These are phyloP conservation scores for Echeveria elegans DNA, from an alignment of 164 flowering plant species.

Conservation along the genomic window DNA sequence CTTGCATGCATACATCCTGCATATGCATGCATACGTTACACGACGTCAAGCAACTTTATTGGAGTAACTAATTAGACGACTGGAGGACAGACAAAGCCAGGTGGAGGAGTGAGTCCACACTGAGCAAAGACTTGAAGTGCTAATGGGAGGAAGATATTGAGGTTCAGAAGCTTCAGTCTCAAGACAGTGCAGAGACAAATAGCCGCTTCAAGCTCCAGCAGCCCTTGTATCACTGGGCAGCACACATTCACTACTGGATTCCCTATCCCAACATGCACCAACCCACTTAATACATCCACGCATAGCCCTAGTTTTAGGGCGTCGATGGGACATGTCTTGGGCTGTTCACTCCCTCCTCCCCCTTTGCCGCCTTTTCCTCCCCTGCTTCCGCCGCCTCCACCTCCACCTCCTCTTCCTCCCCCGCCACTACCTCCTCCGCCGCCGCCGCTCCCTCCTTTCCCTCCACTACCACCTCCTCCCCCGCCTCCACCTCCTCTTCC, in stretches of 20 bases:
- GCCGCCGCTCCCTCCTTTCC: background rate
- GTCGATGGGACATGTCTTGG: conserved; percentile 61
- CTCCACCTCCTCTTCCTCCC: background rate
- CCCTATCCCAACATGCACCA: conserved; percentile 75
- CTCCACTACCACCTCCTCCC: background rate
- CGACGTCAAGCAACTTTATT: background rate
- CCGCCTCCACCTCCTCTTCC: conserved; percentile 7
- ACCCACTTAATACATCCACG: conserved; percentile 73
- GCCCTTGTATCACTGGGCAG: conserved; percentile 73
- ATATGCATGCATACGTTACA: background rate
- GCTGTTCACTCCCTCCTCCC: conserved; percentile 24
- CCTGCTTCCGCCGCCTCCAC: conserved; percentile 12
- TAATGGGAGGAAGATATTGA: conserved; percentile 69
- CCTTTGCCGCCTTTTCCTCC: conserved; percentile 13
- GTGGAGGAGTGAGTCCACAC: conserved; percentile 69
- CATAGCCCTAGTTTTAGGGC: conserved; percentile 76
- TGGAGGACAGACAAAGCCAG: conserved; percentile 64
- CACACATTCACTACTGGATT: conserved; percentile 63
- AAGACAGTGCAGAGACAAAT: conserved; percentile 74
- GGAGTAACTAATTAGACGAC: conserved; percentile 11
- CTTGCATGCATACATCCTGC: background rate
- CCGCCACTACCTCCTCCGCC: background rate
- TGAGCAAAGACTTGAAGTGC: conserved; percentile 61
- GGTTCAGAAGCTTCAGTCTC: conserved; percentile 66
- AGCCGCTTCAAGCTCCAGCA: conserved; percentile 89